These are phyloP conservation scores for Phaeodactylum tricornutum DNA, from an alignment of 108 stramenopile species.

Conservation along the genomic window DNA sequence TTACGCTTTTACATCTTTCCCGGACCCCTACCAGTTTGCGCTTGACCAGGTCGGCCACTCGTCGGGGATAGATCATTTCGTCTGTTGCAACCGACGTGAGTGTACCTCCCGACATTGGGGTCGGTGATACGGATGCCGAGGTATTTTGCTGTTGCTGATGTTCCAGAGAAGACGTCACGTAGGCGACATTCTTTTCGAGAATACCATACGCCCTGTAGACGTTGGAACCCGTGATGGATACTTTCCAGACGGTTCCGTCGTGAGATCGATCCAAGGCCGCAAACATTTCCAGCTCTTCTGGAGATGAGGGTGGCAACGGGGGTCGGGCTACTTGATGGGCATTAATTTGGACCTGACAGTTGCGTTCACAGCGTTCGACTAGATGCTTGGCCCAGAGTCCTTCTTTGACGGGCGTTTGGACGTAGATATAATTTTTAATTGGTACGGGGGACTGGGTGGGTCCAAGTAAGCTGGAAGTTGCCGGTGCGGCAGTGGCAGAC, in stretches of 20 bases:
- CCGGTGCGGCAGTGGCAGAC: too few relatives aligned
- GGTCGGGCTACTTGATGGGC: slow-evolving; percentile 22
- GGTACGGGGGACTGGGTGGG: too few relatives aligned
- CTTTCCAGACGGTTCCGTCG: slow-evolving; percentile 72
- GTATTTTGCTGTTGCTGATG: slow-evolving; percentile 5
- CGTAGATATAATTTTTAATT: slow-evolving; percentile 51
- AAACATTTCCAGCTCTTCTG: slow-evolving; percentile 26
- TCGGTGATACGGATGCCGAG: neutral
- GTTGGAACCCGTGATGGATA: slow-evolving; percentile 49
- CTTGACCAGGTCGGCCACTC: slow-evolving; percentile 54
- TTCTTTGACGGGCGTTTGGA: slow-evolving; percentile 65
- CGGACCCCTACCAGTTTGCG: slow-evolving; percentile 37
- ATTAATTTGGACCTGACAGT: slow-evolving; percentile 56
- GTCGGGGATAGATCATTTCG: slow-evolving; percentile 65
- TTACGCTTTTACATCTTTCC: slow-evolving; percentile 46
- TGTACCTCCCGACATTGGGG: neutral
- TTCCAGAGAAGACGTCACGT: too few relatives aligned
- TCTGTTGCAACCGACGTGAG: neutral
- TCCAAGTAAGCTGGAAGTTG: too few relatives aligned
- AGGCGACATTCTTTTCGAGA: slow-evolving; percentile 48
- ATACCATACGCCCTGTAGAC: slow-evolving; percentile 38
- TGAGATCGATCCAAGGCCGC: slow-evolving; percentile 37
- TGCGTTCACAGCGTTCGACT: slow-evolving; percentile 50
- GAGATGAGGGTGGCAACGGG: slow-evolving; percentile 7
- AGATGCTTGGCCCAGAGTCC: slow-evolving; percentile 30